phyloP scores from a whole-genome alignment of 805 yeast species.

The Candida bentonensis region DNA sequence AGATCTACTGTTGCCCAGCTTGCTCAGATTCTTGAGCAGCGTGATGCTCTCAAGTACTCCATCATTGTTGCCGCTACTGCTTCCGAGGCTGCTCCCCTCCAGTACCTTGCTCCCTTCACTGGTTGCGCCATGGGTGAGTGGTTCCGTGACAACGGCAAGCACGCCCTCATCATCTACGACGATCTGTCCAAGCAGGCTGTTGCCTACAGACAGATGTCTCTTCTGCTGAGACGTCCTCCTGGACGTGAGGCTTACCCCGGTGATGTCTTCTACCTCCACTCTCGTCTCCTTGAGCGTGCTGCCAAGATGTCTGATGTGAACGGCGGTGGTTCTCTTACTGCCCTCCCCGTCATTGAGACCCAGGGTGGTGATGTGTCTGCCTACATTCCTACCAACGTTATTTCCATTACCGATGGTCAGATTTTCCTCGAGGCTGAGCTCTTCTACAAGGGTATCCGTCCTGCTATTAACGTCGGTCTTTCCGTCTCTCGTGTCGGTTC shows the following conservation, averaged over 20 bases:
- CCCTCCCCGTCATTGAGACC: conserved; percentile 92
- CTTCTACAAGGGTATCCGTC: conserved; percentile 99
- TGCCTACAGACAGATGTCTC: conserved; percentile 98
- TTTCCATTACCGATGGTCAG: conserved; percentile 96
- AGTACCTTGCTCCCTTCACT: conserved; percentile 99
- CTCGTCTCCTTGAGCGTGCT: conserved; percentile 92
- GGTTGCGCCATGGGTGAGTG: conserved; percentile 99
- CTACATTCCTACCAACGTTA: conserved; percentile 94
- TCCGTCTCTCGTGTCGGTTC: conserved; percentile 99
- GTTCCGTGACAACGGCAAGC: conserved; percentile 99
- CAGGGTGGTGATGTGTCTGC: conserved; percentile 99
- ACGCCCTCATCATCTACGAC: conserved; percentile 93
- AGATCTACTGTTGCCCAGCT: conserved; percentile 99
- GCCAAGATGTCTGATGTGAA: conserved; percentile 84
- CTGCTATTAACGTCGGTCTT: conserved; percentile 99
- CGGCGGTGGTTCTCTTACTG: conserved; percentile 93
- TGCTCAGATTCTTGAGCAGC: conserved; percentile 96
- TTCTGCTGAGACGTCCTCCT: conserved; percentile 93
- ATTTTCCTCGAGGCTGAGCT: conserved; percentile 98
- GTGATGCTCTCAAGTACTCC: conserved; percentile 95
- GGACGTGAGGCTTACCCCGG: conserved; percentile 97
- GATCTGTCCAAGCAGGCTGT: conserved; percentile 99
- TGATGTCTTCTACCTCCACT: conserved; percentile 92
- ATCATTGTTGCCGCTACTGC: conserved; percentile 99
- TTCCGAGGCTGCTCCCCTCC: conserved; percentile 99